These are phyloP conservation scores for Nannizziopsis arthrosporioides DNA, from an alignment of 2,329 filamentous ascomycete species.

Conservation along the genomic window DNA sequence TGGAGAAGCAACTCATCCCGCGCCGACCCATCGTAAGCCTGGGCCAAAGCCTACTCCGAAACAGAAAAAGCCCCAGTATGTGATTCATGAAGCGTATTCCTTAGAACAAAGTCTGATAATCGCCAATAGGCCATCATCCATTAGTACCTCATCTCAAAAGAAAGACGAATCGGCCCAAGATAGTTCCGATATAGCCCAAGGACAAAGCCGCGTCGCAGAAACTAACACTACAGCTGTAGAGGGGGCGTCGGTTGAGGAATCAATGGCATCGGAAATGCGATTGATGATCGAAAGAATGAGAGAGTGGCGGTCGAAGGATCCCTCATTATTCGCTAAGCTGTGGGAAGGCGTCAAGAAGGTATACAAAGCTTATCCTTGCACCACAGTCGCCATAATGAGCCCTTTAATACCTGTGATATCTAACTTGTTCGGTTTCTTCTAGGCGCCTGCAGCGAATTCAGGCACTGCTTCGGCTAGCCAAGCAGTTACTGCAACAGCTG, in stretches of 20 bases:
- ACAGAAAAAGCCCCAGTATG: too few relatives aligned
- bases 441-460: not conserved
- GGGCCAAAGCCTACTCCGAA: too few relatives aligned
- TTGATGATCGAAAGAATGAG: conserved; percentile 48
- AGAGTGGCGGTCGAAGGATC: conserved; percentile 45
- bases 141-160: too few relatives aligned
- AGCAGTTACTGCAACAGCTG: not conserved
- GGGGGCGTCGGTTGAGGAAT: not conserved
- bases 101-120: too few relatives aligned
- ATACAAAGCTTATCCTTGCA: not conserved
- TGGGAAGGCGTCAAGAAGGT: conserved; percentile 45
- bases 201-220: too few relatives aligned
- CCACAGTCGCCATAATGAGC: not conserved
- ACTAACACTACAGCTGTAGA: not conserved
- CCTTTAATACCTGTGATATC: not conserved
- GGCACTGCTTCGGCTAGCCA: not conserved
- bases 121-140: too few relatives aligned
- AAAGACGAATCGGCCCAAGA: too few relatives aligned
- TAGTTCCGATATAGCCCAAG: too few relatives aligned
- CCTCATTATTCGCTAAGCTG: conserved; percentile 42
- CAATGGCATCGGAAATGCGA: conserved; percentile 39
- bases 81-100: too few relatives aligned
- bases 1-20: too few relatives aligned
- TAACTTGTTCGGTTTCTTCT: not conserved
- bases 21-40: too few relatives aligned